These are phyloP conservation scores for Calonectria pauciramosa DNA, from an alignment of 2,329 filamentous ascomycete species.

Conservation along the genomic window DNA sequence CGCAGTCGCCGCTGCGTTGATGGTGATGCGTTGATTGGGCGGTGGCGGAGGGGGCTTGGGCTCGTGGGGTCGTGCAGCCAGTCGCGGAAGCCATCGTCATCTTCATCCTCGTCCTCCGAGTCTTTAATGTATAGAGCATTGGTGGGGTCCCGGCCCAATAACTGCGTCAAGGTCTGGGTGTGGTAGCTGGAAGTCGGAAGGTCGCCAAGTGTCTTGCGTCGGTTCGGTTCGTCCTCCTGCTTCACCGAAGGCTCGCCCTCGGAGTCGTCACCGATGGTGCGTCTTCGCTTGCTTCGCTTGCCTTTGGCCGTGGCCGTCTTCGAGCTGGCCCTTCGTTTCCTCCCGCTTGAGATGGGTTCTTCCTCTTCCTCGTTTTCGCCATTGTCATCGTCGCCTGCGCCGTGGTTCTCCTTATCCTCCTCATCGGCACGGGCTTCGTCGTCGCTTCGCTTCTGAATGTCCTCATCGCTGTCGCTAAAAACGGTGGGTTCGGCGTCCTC, in stretches of 20 bases:
- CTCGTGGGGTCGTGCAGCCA: slow-evolving; percentile 50
- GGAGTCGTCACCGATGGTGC: slow-evolving; percentile 45
- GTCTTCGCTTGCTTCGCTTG: slow-evolving; percentile 42
- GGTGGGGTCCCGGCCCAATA: slow-evolving; percentile 44
- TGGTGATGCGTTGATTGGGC: slow-evolving; percentile 22
- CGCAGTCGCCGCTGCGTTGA: slow-evolving; percentile 33
- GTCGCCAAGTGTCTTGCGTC: slow-evolving; percentile 52
- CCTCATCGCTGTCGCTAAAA: slow-evolving; percentile 47
- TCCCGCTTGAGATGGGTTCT: slow-evolving; percentile 40
- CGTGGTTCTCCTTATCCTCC: slow-evolving; percentile 35
- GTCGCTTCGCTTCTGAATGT: slow-evolving; percentile 28
- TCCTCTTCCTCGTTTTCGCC: slow-evolving; percentile 38
- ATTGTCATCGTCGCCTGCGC: slow-evolving; percentile 31
- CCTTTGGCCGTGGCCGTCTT: slow-evolving; percentile 31
- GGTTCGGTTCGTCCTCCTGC: slow-evolving; percentile 29
- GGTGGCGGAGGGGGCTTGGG: slow-evolving; percentile 42
- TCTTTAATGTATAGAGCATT: slow-evolving; percentile 49
- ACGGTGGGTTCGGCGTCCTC: slow-evolving; percentile 46
- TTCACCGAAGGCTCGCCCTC: slow-evolving; percentile 35
- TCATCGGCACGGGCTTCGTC: slow-evolving; percentile 22
- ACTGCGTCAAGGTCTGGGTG: slow-evolving; percentile 59
- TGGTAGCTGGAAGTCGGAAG: slow-evolving; percentile 51
- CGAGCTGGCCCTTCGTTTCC: slow-evolving; percentile 38
- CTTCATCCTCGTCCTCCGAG: slow-evolving; percentile 54
- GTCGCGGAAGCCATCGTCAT: slow-evolving; percentile 48